Conservation (phyloP, 169 alveolate genomes). For the Nephromyces sp. region DNA sequence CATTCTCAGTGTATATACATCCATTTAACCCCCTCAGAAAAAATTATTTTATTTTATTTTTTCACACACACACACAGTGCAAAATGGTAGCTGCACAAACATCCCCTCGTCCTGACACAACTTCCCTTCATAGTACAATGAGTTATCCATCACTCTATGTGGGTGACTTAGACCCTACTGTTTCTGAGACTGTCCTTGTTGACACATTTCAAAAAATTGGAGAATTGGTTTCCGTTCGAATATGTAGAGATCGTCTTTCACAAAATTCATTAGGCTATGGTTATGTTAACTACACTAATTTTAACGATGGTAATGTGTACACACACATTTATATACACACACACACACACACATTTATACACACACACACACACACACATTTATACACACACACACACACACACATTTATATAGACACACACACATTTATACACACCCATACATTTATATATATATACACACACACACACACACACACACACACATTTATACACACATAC, state of each 20-base stretch:
- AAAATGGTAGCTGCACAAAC: too few relatives aligned
- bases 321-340: background rate
- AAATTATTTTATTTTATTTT: too few relatives aligned
- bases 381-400: background rate
- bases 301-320: conserved; percentile 4
- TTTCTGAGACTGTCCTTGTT: conserved; percentile 81
- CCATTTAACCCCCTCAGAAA: too few relatives aligned
- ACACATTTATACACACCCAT: background rate
- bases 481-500: background rate
- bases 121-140: too few relatives aligned
- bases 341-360: background rate
- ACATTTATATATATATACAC: background rate
- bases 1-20: too few relatives aligned
- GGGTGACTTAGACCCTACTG: conserved; percentile 81
- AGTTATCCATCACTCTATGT: conserved; percentile 84
- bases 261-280: conserved; percentile 80
- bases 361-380: background rate
- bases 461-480: background rate
- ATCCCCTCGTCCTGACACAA: too few relatives aligned
- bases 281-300: conserved; percentile 75
- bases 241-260: conserved; percentile 81
- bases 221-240: conserved; percentile 83
- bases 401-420: too few relatives aligned
- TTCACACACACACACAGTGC: too few relatives aligned
- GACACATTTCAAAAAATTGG: conserved; percentile 81